Evolutionary conservation across 192 early-diverging fungal genomes (phyloP), one percentile per base, ranked within the genome.

Genomic region (Endogone sp.): DNA sequence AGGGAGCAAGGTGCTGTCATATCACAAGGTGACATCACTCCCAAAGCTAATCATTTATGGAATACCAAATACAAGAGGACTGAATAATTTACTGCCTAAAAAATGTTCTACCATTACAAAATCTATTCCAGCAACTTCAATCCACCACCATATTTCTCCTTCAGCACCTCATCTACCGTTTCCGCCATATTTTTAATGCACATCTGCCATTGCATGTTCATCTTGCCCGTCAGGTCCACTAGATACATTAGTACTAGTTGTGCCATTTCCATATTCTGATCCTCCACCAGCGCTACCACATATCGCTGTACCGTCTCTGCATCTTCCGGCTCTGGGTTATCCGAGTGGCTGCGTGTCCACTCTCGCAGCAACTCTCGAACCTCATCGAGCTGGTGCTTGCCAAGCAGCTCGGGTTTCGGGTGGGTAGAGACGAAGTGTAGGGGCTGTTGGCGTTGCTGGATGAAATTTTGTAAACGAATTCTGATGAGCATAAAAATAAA

Each of bases 311-410:
- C 54, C 16, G 70, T 71, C 20, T 54, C 60, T 16, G 73, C 75
- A 70, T 80, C 75, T 57, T 77, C 69, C 10, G 56, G 37, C 20
- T 72, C 73, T 2, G 79, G 79, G 3, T 55, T 70, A 2, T 22
- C 56, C 11, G 22, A 0, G 26, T 56, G 73, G 28, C 55, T 37
- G 6, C 31, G 20, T 3, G 71, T 29, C 79, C 79, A 81, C 27
- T 59, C 25, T 2, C 24, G 24, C 56, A 78, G 27, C 16, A 71
- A 22, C 2, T 20, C 60, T 3, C 76, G 66, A 10, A 78, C 64
- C n/a, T 67, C 65, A 0, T 64, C 27, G 21, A 74, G 60, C 29
- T 71, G 58, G 6, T 63, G 68, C 8, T 64, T 37, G 10, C 76
- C 76, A 56, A 70, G 68, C 2, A 77, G 58, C 0, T 55, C 29